These are phyloP conservation scores for Xylogone sp. DNA, from an alignment of 2,329 filamentous ascomycete species.

Conservation along the genomic window DNA sequence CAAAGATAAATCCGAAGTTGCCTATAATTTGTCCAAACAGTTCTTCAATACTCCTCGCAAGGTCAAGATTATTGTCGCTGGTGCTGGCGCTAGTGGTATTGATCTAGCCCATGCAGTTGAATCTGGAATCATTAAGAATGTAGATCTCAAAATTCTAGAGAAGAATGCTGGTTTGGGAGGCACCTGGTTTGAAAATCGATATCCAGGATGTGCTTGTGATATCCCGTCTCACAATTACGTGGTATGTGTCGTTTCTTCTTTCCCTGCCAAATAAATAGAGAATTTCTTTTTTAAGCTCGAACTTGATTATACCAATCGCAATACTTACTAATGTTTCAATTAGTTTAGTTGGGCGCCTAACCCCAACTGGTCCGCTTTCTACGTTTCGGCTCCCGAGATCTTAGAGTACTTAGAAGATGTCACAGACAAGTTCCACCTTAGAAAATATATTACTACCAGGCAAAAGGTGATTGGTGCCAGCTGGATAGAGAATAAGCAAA, in stretches of 20 bases:
- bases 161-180: constrained; percentile 51
- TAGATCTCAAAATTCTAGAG: constrained; percentile 43
- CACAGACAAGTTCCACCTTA: constrained; percentile 36
- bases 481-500: constrained; percentile 39
- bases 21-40: too few relatives aligned
- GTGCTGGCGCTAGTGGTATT: constrained; percentile 28
- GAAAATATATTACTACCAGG: constrained; percentile 46
- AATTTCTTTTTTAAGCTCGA: too few relatives aligned
- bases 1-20: too few relatives aligned
- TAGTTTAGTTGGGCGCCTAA: constrained; percentile 16
- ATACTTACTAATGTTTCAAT: too few relatives aligned
- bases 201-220: constrained; percentile 14
- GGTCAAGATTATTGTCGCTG: constrained; percentile 27
- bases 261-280: too few relatives aligned
- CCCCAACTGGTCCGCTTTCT: constrained; percentile 30
- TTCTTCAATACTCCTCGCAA: too few relatives aligned
- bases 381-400: constrained; percentile 42
- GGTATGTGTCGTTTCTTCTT: too few relatives aligned
- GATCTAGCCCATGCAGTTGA: constrained; percentile 27
- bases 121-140: constrained; percentile 22
- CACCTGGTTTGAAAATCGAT: constrained; percentile 46
- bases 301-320: too few relatives aligned
- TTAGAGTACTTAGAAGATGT: constrained; percentile 7
- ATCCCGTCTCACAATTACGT: constrained; percentile 2
- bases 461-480: constrained; percentile 36